phyloP scores from a whole-genome alignment of 176 grass and related monocot genomes.

The Juncus inflexus region DNA sequence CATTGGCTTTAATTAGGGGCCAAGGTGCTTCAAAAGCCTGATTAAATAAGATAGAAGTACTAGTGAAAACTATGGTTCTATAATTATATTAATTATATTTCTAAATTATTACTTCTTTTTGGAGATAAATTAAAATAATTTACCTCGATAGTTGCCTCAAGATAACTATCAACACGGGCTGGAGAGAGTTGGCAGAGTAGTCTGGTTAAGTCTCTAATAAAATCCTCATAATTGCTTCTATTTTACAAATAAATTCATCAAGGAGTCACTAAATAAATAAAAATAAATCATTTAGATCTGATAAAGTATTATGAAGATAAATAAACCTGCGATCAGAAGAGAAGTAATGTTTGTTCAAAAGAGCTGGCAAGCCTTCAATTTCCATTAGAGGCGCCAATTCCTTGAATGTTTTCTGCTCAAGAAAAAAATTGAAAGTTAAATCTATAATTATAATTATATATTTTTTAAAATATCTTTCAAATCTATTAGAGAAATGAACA shows the following conservation, averaged over 20 bases:
- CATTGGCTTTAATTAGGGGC: slow-evolving; percentile 91
- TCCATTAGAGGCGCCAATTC: slow-evolving; percentile 73
- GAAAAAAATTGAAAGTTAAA: slow-evolving; percentile 12
- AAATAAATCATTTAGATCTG: neutral
- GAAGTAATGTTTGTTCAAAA: slow-evolving; percentile 81
- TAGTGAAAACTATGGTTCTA: neutral
- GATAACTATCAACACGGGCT: slow-evolving; percentile 77
- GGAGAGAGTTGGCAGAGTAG: slow-evolving; percentile 67
- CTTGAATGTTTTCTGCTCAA: slow-evolving; percentile 72
- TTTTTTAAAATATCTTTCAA: slow-evolving; percentile 5
- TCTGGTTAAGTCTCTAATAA: slow-evolving; percentile 83
- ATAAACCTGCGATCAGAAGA: slow-evolving; percentile 83
- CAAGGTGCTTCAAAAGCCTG: slow-evolving; percentile 95
- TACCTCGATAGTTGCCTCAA: slow-evolving; percentile 94
- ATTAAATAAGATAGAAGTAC: slow-evolving; percentile 29
- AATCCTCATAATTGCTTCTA: slow-evolving; percentile 89
- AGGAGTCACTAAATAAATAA: slow-evolving; percentile 12
- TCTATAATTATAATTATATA: slow-evolving; percentile 7
- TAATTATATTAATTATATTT: neutral
- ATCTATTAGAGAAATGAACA: slow-evolving; percentile 9
- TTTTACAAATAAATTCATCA: slow-evolving; percentile 13
- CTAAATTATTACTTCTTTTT: slow-evolving; percentile 7
- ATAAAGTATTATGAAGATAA: slow-evolving; percentile 32
- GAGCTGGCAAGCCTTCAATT: slow-evolving; percentile 55
- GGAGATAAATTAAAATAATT: neutral